These are phyloP conservation scores for Moricandia moricandioides DNA, from an alignment of 345 rosid genomes.

Conservation along the genomic window DNA sequence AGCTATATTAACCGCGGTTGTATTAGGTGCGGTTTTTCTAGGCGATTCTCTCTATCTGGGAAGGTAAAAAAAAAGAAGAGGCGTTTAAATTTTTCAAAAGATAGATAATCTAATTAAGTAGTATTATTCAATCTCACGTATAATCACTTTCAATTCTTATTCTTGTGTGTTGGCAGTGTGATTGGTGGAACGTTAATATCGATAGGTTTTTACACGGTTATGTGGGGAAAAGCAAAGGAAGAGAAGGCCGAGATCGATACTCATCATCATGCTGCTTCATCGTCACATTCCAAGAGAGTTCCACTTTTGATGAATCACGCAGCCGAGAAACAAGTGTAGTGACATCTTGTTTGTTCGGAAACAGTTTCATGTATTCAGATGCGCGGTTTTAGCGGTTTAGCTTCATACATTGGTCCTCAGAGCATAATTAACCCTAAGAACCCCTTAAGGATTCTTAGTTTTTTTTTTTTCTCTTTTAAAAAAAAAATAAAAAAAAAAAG, in stretches of 20 bases:
- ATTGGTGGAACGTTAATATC: slow-evolving; percentile 66
- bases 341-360: neutral
- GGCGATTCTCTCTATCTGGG: slow-evolving; percentile 71
- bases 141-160: neutral
- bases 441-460: too few species aligned
- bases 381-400: neutral
- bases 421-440: too few species aligned
- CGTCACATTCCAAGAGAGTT: slow-evolving; percentile 37
- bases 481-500: too few species aligned
- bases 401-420: neutral
- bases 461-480: too few species aligned
- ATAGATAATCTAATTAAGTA: neutral
- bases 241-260: slow-evolving; percentile 37
- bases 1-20: slow-evolving; percentile 59
- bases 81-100: neutral
- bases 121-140: neutral
- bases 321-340: slow-evolving; percentile 39
- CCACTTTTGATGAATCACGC: slow-evolving; percentile 51
- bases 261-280: neutral
- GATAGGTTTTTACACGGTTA: slow-evolving; percentile 64
- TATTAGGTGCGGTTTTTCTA: slow-evolving; percentile 55
- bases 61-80: slow-evolving; percentile 40
- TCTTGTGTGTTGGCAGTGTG: slow-evolving; percentile 42
- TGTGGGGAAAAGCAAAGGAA: slow-evolving; percentile 86
- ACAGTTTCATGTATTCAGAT: neutral